Conservation (phyloP, 2,329 filamentous ascomycete genomes). For the Epichloe gansuensis region DNA sequence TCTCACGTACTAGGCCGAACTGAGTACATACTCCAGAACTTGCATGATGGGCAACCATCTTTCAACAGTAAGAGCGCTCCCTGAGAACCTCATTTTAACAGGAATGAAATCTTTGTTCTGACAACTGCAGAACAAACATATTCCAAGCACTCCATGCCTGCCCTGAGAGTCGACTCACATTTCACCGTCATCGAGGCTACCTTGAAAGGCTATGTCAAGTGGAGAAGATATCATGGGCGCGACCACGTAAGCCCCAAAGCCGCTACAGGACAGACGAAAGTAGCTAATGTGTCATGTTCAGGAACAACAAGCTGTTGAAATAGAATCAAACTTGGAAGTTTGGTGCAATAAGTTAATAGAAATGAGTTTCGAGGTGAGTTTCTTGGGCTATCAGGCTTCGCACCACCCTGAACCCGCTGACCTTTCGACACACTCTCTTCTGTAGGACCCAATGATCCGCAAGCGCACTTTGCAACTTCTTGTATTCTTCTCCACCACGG, state of each 20-base stretch:
- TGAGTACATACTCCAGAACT: conserved; percentile 57
- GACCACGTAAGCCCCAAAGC: conserved; percentile 17
- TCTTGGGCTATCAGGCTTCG: background rate
- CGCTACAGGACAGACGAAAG: background rate
- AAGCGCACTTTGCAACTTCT: conserved; percentile 72
- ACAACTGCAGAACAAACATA: conserved; percentile 37
- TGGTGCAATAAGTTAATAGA: conserved; percentile 64
- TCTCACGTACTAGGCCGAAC: conserved; percentile 74
- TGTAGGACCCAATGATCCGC: conserved; percentile 64
- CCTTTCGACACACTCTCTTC: background rate
- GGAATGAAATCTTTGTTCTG: background rate
- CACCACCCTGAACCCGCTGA: background rate
- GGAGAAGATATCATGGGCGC: conserved; percentile 33
- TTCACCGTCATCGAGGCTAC: conserved; percentile 82
- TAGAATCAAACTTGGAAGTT: conserved; percentile 52
- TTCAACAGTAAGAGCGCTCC: conserved; percentile 44
- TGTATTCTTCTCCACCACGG: conserved; percentile 73
- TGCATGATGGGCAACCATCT: conserved; percentile 57
- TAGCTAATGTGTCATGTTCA: conserved; percentile 8
- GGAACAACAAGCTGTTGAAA: conserved; percentile 38
- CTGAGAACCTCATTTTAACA: background rate
- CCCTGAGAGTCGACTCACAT: conserved; percentile 73
- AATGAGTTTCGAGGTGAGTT: conserved; percentile 50
- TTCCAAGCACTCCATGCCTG: conserved; percentile 56
- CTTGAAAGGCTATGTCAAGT: conserved; percentile 78